Base-by-base conservation (phyloP, 306 rosid species). In the Pueraria montana region DNA sequence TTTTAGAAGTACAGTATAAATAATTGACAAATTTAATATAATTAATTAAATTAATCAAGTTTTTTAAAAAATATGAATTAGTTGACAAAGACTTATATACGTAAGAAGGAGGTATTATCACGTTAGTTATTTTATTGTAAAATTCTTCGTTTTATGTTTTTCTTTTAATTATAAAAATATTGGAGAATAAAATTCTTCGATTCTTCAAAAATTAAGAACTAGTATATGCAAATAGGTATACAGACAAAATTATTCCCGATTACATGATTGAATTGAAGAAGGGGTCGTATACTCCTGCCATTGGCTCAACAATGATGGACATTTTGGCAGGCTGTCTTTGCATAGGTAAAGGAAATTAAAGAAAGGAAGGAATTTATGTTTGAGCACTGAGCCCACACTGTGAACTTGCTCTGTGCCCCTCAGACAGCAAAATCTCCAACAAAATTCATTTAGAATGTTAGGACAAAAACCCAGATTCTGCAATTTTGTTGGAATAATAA, bases 351-450 rank as follows among this genome's bases (percentile, higher is more conserved):
- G 16, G n/a, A 65, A 65, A 34, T 48, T 42, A 36, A 12, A 48
- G 49, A 75, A 23, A 56, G 40, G 38, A 56, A 75, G 40, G 80
- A 40, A 26, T 45, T 27, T 27, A n/a, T 77, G 68, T 20, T 27
- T 14, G 18, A 49, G 24, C 40, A 49, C 75, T 66, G 76, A 68
- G 68, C 58, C 76, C 69, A 68, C 58, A 34, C 10, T 67, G 11
- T 27, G 10, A 1, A 11, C 8, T 64, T 45, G 42, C 26, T 78
- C 66, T 49, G 38, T 27, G 18, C 45, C n/a, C 40, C 59, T 77
- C 49, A 27, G 61, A 56, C 69, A 75, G 8, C 55, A 38, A 56
- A 38, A 40, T 76, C 70, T 76, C 20, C n/a, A 43, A 24, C 3
- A 32, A 74, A 32, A 52, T 73, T 73, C 65, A 32, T 32, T 52